phyloP scores from a whole-genome alignment of 2,329 filamentous ascomycete species.

The Phymatotrichopsis omnivora region DNA sequence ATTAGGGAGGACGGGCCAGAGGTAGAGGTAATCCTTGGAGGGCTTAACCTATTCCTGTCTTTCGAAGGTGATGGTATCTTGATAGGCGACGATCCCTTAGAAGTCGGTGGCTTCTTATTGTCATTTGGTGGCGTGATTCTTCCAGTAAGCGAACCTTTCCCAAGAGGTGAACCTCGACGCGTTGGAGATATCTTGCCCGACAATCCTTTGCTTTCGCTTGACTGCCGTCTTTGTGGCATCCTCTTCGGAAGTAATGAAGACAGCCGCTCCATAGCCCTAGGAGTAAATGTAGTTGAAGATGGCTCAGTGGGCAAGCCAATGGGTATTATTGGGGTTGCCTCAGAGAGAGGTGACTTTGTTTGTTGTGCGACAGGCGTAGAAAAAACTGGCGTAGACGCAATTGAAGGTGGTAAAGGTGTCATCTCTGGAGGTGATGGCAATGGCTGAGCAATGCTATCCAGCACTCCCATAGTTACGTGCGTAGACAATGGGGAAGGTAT shows the following conservation, averaged over 20 bases:
- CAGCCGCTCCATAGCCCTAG: conserved; percentile 14
- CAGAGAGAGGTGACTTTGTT: conserved; percentile 20
- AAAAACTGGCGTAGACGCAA: conserved; percentile 22
- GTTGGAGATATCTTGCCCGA: conserved; percentile 6
- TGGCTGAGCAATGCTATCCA: conserved; percentile 18
- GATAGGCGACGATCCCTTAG: conserved; percentile 12
- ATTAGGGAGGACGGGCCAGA: conserved; percentile 4
- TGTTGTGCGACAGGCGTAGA: conserved; percentile 13
- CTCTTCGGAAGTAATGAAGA: conserved; percentile 17
- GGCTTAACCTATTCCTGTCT: conserved; percentile 12
- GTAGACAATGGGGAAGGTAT: conserved; percentile 26
- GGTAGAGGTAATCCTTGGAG: too few relatives aligned
- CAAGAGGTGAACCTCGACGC: too few relatives aligned
- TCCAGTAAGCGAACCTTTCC: conserved; percentile 19
- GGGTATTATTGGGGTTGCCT: conserved; percentile 7
- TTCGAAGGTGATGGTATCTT: conserved; percentile 16
- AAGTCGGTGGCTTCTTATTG: conserved; percentile 9
- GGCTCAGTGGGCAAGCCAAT: not conserved
- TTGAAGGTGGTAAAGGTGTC: conserved; percentile 23
- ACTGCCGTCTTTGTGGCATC: not conserved
- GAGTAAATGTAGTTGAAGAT: conserved; percentile 14
- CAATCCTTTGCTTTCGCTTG: not conserved
- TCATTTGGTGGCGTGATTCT: conserved; percentile 17
- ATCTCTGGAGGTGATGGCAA: conserved; percentile 22
- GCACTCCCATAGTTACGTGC: conserved; percentile 19